Evolutionary conservation across 75 land plant genomes (phyloP).

Genomic region (Pinus taeda): DNA sequence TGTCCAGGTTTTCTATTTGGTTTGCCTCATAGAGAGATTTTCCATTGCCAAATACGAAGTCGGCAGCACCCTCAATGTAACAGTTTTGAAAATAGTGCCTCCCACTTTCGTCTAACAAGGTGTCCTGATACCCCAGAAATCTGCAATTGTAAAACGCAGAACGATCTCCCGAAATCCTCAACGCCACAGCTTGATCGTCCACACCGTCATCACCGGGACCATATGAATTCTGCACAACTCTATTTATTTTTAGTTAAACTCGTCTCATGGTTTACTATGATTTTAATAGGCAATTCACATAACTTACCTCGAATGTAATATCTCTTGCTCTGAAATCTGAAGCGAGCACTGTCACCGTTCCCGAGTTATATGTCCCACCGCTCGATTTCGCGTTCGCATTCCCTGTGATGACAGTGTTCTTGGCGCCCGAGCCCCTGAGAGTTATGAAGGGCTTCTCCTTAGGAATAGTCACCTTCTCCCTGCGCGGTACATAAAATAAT

Average conservation of each 20-base stretch:
- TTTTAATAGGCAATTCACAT: too few species aligned
- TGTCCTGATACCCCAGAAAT: conserved; percentile 78
- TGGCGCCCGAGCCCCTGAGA: conserved; percentile 9
- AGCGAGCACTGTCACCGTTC: conserved; percentile 16
- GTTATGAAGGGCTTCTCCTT: conserved; percentile 23
- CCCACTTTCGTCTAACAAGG: conserved; percentile 74
- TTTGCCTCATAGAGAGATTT: conserved; percentile 61
- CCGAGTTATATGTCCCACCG: conserved; percentile 5
- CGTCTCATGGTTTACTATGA: not conserved
- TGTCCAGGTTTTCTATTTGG: not conserved
- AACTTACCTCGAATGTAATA: not conserved
- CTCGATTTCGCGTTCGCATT: not conserved
- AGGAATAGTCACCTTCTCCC: conserved; percentile 30
- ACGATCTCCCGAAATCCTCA: conserved; percentile 71
- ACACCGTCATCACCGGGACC: too few species aligned
- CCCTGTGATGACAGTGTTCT: conserved; percentile 10
- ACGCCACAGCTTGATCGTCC: conserved; percentile 78
- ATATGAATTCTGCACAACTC: too few species aligned
- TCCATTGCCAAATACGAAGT: conserved; percentile 78
- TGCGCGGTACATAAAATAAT: not conserved
- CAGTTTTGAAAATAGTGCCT: conserved; percentile 83
- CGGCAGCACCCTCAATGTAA: conserved; percentile 79
- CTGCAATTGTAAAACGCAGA: conserved; percentile 62
- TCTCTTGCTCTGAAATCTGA: conserved; percentile 18
- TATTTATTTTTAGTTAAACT: too few species aligned